Evolutionary conservation across 805 yeast species (phyloP), one percentile per base, ranked within the genome.

Genomic region (Candida hungchunana): DNA sequence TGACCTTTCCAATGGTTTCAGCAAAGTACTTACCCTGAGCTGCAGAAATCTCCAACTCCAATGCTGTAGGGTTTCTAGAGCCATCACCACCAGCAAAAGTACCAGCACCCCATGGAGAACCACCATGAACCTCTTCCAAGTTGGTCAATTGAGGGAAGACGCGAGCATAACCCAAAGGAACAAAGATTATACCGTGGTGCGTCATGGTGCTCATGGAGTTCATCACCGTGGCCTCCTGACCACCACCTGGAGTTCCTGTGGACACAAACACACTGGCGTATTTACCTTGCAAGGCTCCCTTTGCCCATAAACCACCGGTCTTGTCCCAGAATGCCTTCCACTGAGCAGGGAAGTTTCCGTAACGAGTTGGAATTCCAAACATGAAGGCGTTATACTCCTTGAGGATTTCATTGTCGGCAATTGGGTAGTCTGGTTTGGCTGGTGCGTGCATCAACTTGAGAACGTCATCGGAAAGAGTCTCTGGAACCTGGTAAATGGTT

Each of bases 71-170:
- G 49, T 66, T 64, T 66, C 94, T 77, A 7, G 83, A 73, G 33
- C 94, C 95, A 55, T 82, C 90, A 33, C 71, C 67, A 31, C 77
- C 84, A 20, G 95, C 88, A 51, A 72, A 67, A 24, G 84, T 64
- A 48, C 95, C 95, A 22, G 95, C 82, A 58, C 95, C 95, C 87
- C 88, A 86, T 30, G 95, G 75, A 16, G 88, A 74, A 37, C 83
- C 84, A 46, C 95, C 95, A 56, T 82, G 94, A 32, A 76, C 69
- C 63, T 82, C 87, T 4, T 69, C 73, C 28, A 79, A 52, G 60
- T 68, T 69, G 29, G 82, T 62, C 45, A 79, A 52, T 47, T 70
- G 70, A 9, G 71, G 69, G 60, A 79, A 79, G 5, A 71, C 65
- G 42, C 66, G 58, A 43, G 68, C 71, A 64, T 78, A 85, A 42